Conservation (phyloP, 768 basidiomycete species). For the Collybiopsis luxurians region DNA sequence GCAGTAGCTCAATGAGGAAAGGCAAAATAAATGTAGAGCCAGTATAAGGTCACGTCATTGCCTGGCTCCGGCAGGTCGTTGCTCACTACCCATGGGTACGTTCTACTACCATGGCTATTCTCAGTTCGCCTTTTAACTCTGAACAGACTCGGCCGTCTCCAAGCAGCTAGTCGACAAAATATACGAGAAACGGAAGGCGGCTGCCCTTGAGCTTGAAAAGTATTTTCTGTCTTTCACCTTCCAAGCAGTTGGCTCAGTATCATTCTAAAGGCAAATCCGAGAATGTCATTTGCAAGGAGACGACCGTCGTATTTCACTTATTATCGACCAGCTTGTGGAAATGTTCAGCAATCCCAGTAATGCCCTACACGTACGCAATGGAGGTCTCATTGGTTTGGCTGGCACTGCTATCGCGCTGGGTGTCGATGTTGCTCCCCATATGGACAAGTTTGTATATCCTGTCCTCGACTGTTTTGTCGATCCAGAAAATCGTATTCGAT, state of each 20-base stretch:
- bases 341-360: conserved; percentile 87
- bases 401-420: conserved; percentile 97
- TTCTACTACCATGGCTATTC: neutral
- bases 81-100: conserved; percentile 23
- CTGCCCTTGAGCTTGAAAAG: conserved; percentile 96
- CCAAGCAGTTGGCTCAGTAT: neutral
- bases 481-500: conserved; percentile 90
- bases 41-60: neutral
- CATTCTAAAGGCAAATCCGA: conserved; percentile 66
- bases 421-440: conserved; percentile 89
- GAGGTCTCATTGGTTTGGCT: conserved; percentile 93
- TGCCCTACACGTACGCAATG: conserved; percentile 87
- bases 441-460: conserved; percentile 89
- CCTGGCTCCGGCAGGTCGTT: neutral
- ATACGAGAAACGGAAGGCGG: conserved; percentile 95
- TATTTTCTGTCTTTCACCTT: conserved; percentile 27
- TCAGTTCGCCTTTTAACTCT: neutral
- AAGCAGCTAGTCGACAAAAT: conserved; percentile 89
- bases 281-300: conserved; percentile 85
- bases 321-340: conserved; percentile 92
- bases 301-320: conserved; percentile 74
- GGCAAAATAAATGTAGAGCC: conserved; percentile 10
- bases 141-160: conserved; percentile 65
- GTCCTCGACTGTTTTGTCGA: conserved; percentile 92
- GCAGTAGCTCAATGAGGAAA: conserved; percentile 61